Conservation (phyloP, 805 yeast species). For the Candida tibetensis region DNA sequence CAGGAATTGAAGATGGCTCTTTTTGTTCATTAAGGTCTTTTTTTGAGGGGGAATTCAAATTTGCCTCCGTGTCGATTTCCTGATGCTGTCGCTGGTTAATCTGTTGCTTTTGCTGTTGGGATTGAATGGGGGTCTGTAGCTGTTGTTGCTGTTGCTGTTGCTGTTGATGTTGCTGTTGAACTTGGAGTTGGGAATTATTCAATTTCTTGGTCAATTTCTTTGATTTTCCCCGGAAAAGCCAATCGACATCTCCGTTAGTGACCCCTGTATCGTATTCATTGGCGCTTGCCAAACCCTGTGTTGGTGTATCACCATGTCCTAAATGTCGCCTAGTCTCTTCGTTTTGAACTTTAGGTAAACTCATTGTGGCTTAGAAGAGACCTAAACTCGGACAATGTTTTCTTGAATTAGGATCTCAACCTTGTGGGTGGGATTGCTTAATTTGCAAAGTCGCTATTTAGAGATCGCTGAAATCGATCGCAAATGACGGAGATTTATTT, state of each 20-base stretch:
- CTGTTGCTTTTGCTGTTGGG: not conserved
- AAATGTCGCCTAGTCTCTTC: not conserved
- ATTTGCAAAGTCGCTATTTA: too few species aligned
- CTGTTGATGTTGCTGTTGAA: slow-evolving; percentile 1
- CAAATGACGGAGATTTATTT: not conserved
- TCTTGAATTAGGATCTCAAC: too few species aligned
- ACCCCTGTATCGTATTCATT: slow-evolving; percentile 46
- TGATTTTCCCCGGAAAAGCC: slow-evolving; percentile 80
- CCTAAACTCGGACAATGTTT: not conserved
- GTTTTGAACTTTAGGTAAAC: not conserved
- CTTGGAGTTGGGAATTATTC: slow-evolving; percentile 13
- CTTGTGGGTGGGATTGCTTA: too few species aligned
- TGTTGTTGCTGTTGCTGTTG: not conserved
- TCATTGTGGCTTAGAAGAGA: not conserved
- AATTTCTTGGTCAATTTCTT: slow-evolving; percentile 50
- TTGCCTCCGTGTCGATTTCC: not conserved
- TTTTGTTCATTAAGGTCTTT: not conserved
- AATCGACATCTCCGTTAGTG: slow-evolving; percentile 74
- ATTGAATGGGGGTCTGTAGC: not conserved
- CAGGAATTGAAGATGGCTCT: not conserved
- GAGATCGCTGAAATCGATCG: not conserved
- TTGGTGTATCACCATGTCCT: too few species aligned
- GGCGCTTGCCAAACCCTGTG: too few species aligned
- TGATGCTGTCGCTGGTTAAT: not conserved
- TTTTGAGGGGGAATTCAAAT: not conserved